Evolutionary conservation across 495 filamentous ascomycete genomes (phyloP), one percentile per base, ranked within the genome.

Genomic region (Penicillium flavigenum): DNA sequence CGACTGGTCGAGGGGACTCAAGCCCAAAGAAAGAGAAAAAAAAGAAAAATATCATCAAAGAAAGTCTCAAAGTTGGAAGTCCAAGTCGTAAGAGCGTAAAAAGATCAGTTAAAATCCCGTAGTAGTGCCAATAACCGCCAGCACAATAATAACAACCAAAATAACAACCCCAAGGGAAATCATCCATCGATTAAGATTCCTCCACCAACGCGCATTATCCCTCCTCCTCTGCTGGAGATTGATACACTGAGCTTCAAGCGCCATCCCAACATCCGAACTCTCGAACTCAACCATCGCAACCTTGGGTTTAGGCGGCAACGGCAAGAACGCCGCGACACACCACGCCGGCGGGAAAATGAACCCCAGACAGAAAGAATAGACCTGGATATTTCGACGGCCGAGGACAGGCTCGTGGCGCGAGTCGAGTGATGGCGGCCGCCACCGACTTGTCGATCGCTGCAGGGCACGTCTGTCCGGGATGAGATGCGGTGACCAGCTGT

Each of bases 171-270:
- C 94, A 47, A 95, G 63, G 41, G 89, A 72, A 50, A 86, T 85
- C 90, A 98, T 92, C 64, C 86, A 81, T 42, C 91, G 86, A 71
- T 98, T 98, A 45, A 97, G 78, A 57, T 83, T 88, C 57, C 94
- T 82, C 94, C 94, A 98, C 92, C 93, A 97, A 38, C 83, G 80
- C 12, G 91, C 91, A 67, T 91, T 96, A 63, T 89, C 81, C 67
- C 89, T 90, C 48, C 82, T 80, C 39, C 78, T 77, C 47, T 86
- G 83, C 60, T 90, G 86, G 22, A 84, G 63, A 27, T 65, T 63
- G 44, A 63, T 65, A 46, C 77, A 65, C 58, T 67, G 76, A 61
- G 73, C 72, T 39, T 77, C 78, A 54, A 78, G 75, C 22, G 80
- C 76, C 17, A 65, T 62, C 53, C 79, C 79, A 12, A 81, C 65